Percentiles rank a stretch among this genome's conserved stretches.
These are phyloP conservation scores for Penicillium canescens DNA, from an alignment of 495 filamentous ascomycete genomes.

Conservation along the genomic window DNA sequence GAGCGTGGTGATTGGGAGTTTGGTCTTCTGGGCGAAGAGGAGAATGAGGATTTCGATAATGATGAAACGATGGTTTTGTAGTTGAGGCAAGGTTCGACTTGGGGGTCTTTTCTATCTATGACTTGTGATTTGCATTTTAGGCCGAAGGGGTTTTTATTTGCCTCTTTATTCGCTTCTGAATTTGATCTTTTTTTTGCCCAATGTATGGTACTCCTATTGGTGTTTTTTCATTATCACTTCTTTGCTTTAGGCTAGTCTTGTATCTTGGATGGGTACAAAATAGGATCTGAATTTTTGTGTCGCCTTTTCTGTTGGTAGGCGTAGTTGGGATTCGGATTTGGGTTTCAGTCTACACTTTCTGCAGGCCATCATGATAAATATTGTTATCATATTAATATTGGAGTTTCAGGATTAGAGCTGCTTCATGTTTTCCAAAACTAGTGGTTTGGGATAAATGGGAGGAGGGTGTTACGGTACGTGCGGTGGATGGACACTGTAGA, in stretches of 20 bases:
- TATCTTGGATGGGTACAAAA: constrained; percentile 20
- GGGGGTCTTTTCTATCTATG: constrained; percentile 1
- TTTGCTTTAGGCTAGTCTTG: constrained; percentile 14
- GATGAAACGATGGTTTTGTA: constrained; percentile 46
- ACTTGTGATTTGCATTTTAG: constrained; percentile 3
- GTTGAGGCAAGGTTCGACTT: constrained; percentile 14
- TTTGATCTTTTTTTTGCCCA: constrained; percentile 14
- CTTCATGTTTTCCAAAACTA: too few relatives aligned
- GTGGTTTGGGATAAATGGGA: too few relatives aligned
- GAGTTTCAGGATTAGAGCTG: too few relatives aligned
- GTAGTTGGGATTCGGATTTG: background rate
- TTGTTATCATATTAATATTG: too few relatives aligned
- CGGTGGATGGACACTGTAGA: too few relatives aligned
- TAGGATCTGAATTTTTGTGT: constrained; percentile 10
- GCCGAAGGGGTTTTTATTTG: background rate
- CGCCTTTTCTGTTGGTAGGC: background rate
- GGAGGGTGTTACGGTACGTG: too few relatives aligned
- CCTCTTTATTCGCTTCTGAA: constrained; percentile 2
- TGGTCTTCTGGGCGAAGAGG: constrained; percentile 39
- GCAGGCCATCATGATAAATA: too few relatives aligned
- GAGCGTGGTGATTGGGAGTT: constrained; percentile 64
- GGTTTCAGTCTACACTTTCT: too few relatives aligned
- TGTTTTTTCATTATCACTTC: constrained; percentile 17
- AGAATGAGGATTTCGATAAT: constrained; percentile 31
- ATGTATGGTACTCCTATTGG: constrained; percentile 17